Conservation (phyloP, 441 rosid genomes). For the Brassica hybrid region DNA sequence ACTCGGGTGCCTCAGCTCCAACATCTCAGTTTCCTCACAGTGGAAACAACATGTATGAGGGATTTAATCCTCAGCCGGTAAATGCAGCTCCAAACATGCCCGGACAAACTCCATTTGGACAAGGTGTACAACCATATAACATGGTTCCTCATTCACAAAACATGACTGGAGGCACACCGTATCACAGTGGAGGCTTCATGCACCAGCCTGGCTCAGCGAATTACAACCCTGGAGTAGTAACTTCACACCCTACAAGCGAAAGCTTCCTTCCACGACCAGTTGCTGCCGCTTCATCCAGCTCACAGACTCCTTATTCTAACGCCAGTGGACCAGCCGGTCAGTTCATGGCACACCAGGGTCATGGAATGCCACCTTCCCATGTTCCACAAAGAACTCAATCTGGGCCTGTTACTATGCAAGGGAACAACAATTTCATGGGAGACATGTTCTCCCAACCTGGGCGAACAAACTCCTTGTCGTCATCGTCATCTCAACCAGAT, state of each 20-base stretch:
- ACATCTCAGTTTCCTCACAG: conserved; percentile 46
- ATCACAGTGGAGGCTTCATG: conserved; percentile 56
- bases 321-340: conserved; percentile 52
- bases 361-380: conserved; percentile 46
- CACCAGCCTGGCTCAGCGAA: conserved; percentile 49
- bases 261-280: conserved; percentile 49
- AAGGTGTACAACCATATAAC: conserved; percentile 48
- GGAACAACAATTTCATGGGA: conserved; percentile 52
- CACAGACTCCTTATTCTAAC: conserved; percentile 51
- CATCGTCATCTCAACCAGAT: conserved; percentile 53
- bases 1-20: conserved; percentile 46
- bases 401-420: conserved; percentile 41
- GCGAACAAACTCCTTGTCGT: conserved; percentile 43
- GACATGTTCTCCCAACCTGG: conserved; percentile 58
- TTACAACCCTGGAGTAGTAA: conserved; percentile 43
- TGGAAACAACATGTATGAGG: conserved; percentile 47
- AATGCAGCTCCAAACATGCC: conserved; percentile 36
- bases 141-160: conserved; percentile 48
- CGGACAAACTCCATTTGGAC: conserved; percentile 49
- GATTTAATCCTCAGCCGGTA: conserved; percentile 49
- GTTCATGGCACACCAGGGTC: conserved; percentile 43
- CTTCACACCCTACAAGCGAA: conserved; percentile 45
- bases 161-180: conserved; percentile 48
- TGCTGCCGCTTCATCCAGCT: conserved; percentile 43
- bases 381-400: conserved; percentile 44